Base-by-base conservation (phyloP, 2,329 filamentous ascomycete genomes). In the Hirsutella thompsonii region DNA sequence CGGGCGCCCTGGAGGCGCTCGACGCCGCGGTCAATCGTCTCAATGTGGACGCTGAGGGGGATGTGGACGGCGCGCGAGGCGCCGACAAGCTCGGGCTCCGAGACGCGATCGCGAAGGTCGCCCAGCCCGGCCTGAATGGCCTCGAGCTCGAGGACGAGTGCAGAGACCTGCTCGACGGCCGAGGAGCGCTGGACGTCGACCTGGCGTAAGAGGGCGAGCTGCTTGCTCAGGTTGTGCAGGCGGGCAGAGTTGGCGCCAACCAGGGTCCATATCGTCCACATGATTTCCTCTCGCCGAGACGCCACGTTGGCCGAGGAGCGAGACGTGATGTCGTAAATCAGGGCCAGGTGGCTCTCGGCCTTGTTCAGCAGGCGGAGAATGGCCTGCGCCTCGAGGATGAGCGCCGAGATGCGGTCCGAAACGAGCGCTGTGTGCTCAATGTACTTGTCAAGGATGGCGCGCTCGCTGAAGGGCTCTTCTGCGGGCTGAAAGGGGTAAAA, bases 1-100 rank as follows among this genome's bases (percentile, higher is more conserved):
- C 83, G 68, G 37, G 79, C 77, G 19, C 64, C 60, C 55, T 85
- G 79, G 45, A 92, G 61, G 46, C 85, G 68, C 57, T 88, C 81
- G 1, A 89, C 76, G 0, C 82, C 81, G 38, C 76, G 66, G 43
- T 82, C 70, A 46, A 92, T 87, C 42, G 77, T 79, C 49, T 86
- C 78, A 33, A 92, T 79, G 54, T 92, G 83, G 34, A 86, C 79
- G 39, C 72, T 71, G 4, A 92, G 63, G 3, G 83, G 82, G 9
- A 86, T 67, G 10, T 45, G 44, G 1, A 46, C 44, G 3, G 51
- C 56, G 18, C 32, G 32, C 32, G 63, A 62, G 20, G 66, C 69
- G 2, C 69, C 70, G 10, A 79, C 51, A 9, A 81, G 57, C 47
- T 78, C 79, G 0, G 84, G 82, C 42, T 74, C 70, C 0, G 75